These are phyloP conservation scores for Raddia guianensis DNA, from an alignment of 176 grass and related monocot species.

Conservation along the genomic window DNA sequence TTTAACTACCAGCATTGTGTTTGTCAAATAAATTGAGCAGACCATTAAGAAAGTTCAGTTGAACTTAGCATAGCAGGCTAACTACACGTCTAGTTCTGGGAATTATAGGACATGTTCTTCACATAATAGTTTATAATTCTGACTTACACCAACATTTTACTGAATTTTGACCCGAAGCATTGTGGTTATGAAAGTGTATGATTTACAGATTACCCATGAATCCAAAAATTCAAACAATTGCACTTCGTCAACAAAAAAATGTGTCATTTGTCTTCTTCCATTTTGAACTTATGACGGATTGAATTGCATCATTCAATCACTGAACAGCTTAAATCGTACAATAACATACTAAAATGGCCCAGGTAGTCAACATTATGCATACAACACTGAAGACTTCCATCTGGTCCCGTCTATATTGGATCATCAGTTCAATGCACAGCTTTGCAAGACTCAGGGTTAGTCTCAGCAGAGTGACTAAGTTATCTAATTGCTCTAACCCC, in stretches of 20 bases:
- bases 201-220: neutral
- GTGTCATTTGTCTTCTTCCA: too few relatives aligned
- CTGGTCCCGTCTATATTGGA: neutral
- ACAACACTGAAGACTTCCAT: slow-evolving; percentile 10
- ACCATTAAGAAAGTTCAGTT: neutral
- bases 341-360: neutral
- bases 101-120: neutral
- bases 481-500: neutral
- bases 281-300: too few relatives aligned
- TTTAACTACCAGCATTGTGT: neutral
- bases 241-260: too few relatives aligned
- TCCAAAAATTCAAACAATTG: neutral
- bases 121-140: neutral
- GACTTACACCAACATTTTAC: neutral
- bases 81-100: neutral
- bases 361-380: neutral
- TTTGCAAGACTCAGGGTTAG: neutral
- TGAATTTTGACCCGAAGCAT: neutral
- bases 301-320: neutral
- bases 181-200: neutral
- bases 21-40: neutral
- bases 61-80: neutral
- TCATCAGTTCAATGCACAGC: neutral
- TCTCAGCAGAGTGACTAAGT: neutral
- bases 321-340: neutral